phyloP scores from a whole-genome alignment of 352 stramenopile genomes.

The Thalassiosira tumida region DNA sequence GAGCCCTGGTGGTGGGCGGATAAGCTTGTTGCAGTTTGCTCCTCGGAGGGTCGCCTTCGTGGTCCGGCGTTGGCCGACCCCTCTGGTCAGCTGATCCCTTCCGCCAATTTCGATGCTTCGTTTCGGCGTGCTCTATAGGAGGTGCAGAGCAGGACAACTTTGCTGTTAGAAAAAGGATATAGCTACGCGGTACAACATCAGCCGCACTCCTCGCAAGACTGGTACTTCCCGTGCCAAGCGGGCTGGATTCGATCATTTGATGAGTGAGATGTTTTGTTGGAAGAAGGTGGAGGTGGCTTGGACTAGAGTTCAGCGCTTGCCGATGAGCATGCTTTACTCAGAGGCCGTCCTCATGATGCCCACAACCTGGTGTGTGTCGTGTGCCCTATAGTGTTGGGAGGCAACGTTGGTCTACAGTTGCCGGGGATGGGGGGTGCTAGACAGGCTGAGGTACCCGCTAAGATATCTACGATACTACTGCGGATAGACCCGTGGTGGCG shows the following conservation, averaged over 20 bases:
- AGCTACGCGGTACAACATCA: background rate
- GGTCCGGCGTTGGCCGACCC: constrained; percentile 39
- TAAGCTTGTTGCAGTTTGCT: constrained; percentile 1
- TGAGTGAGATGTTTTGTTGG: constrained; percentile 59
- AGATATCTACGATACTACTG: no score
- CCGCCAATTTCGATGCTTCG: constrained; percentile 31
- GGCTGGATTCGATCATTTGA: constrained; percentile 20
- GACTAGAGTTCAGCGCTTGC: background rate
- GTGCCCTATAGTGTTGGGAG: constrained; percentile 28
- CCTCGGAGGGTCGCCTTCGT: background rate
- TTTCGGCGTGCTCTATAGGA: constrained; percentile 22
- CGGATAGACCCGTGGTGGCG: no score
- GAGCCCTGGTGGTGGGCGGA: constrained; percentile 24
- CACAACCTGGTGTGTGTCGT: constrained; percentile 43
- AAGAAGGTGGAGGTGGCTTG: constrained; percentile 15
- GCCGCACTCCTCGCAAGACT: constrained; percentile 39
- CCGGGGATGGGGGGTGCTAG: constrained; percentile 1
- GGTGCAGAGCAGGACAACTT: constrained; percentile 21
- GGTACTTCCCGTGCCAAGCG: background rate
- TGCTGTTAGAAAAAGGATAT: no score
- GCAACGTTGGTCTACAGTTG: background rate
- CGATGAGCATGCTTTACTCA: constrained; percentile 46
- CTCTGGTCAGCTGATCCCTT: background rate
- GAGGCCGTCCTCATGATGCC: constrained; percentile 45
- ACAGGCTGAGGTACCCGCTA: background rate